Conservation (phyloP, 148 eudicot species). For the Vaccinium myrtillus region DNA sequence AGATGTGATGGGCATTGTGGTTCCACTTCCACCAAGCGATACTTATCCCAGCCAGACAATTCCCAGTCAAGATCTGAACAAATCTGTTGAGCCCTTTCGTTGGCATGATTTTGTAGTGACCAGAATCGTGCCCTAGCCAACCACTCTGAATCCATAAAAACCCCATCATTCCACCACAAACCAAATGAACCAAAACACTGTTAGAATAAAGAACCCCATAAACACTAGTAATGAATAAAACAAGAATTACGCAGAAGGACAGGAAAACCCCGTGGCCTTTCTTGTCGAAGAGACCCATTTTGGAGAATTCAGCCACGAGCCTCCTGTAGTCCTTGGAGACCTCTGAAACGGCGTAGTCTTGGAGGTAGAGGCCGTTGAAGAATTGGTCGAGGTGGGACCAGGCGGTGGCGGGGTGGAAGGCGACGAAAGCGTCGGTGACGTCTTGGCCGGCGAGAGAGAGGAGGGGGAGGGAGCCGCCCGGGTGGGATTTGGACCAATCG, state of each 20-base stretch:
- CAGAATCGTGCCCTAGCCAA: constrained; percentile 63
- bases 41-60: constrained; percentile 52
- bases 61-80: constrained; percentile 38
- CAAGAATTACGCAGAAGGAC: constrained; percentile 25
- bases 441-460: constrained; percentile 58
- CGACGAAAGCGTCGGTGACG: constrained; percentile 55
- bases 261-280: constrained; percentile 39
- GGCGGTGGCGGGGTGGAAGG: constrained; percentile 48
- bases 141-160: constrained; percentile 58
- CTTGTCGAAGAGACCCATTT: constrained; percentile 53
- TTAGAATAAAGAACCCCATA: constrained; percentile 40
- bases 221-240: constrained; percentile 34
- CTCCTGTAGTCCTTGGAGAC: constrained; percentile 52
- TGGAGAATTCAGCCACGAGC: constrained; percentile 40
- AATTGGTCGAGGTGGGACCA: constrained; percentile 40
- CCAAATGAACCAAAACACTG: constrained; percentile 33
- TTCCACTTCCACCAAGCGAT: constrained; percentile 61
- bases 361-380: constrained; percentile 43
- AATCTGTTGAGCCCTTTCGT: constrained; percentile 27
- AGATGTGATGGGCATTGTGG: constrained; percentile 59
- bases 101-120: constrained; percentile 52
- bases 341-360: constrained; percentile 45
- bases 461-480: constrained; percentile 52
- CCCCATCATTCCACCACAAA: constrained; percentile 47
- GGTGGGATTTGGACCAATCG: constrained; percentile 49